Conservation (phyloP, 1,139 yeast species). For the Lodderomyces metapsilosis region DNA sequence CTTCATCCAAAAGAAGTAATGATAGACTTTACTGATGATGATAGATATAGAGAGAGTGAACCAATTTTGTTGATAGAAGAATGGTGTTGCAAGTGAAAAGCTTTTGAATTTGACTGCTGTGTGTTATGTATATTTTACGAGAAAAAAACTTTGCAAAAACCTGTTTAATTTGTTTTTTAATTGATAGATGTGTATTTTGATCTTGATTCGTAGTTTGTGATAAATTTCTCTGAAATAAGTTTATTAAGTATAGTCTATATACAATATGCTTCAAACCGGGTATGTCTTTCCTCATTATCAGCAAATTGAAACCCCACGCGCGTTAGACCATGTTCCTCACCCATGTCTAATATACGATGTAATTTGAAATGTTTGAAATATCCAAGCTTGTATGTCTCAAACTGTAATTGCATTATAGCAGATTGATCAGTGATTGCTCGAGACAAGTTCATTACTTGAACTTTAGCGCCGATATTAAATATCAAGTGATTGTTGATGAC, state of each 20-base stretch:
- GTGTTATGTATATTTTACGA: too few relatives aligned
- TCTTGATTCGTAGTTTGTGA: too few relatives aligned
- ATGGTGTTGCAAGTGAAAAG: too few relatives aligned
- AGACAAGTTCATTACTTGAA: slow-evolving; percentile 10
- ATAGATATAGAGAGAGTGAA: background rate
- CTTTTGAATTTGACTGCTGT: too few relatives aligned
- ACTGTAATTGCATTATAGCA: slow-evolving; percentile 5
- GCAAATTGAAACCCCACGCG: slow-evolving; percentile 13
- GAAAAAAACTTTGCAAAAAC: background rate
- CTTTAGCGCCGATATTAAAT: slow-evolving; percentile 11
- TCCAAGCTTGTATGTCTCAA: slow-evolving; percentile 11
- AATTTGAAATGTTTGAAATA: slow-evolving; percentile 13
- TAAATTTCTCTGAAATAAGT: too few relatives aligned
- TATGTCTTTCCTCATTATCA: slow-evolving; percentile 7
- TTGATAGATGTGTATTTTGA: background rate
- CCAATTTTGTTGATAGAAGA: too few relatives aligned
- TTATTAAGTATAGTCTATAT: too few relatives aligned
- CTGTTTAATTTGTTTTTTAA: background rate
- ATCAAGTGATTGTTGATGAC: slow-evolving; percentile 13
- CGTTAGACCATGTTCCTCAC: slow-evolving; percentile 5
- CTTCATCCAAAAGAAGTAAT: slow-evolving; percentile 36
- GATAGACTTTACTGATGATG: background rate
- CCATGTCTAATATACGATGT: slow-evolving; percentile 11
- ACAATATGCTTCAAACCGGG: slow-evolving; percentile 13
- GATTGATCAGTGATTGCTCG: slow-evolving; percentile 7